phyloP scores from a whole-genome alignment of 1,139 yeast species.

The Nakaseomyces sp. region DNA sequence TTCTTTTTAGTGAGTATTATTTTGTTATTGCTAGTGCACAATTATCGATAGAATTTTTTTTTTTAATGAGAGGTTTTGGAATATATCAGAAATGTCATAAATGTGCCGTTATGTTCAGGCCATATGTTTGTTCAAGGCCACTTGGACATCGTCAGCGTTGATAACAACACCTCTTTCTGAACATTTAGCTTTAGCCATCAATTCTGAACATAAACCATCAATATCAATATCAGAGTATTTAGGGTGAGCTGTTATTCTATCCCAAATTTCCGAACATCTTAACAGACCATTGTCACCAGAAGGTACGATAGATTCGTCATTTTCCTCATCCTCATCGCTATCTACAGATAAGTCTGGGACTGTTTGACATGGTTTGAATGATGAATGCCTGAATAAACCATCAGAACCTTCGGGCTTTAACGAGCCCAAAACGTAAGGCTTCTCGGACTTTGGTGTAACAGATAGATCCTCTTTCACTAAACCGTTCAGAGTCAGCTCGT shows the following conservation, averaged over 20 bases:
- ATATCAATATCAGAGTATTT: constrained; percentile 87
- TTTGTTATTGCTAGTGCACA: too few relatives aligned
- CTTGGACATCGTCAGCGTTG: constrained; percentile 67
- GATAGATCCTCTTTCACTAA: constrained; percentile 18
- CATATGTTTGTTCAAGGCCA: constrained; percentile 38
- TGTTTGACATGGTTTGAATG: neutral
- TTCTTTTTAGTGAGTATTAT: too few relatives aligned
- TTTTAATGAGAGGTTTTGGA: neutral
- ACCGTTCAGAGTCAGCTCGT: constrained; percentile 6
- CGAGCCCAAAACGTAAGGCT: neutral
- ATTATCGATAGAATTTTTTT: too few relatives aligned
- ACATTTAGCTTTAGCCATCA: constrained; percentile 91
- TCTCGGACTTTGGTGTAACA: neutral
- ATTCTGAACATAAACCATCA: constrained; percentile 82
- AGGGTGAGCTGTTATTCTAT: constrained; percentile 88
- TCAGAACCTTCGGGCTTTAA: constrained; percentile 10
- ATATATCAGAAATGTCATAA: neutral
- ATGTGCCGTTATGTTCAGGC: constrained; percentile 1
- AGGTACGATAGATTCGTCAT: constrained; percentile 44
- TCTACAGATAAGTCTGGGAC: neutral
- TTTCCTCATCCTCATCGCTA: constrained; percentile 10
- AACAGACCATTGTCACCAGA: constrained; percentile 41
- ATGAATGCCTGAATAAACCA: constrained; percentile 4
- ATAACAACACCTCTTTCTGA: constrained; percentile 86
- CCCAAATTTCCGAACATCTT: constrained; percentile 92